phyloP scores from a whole-genome alignment of 345 rosid species.

The Microcos paniculata region DNA sequence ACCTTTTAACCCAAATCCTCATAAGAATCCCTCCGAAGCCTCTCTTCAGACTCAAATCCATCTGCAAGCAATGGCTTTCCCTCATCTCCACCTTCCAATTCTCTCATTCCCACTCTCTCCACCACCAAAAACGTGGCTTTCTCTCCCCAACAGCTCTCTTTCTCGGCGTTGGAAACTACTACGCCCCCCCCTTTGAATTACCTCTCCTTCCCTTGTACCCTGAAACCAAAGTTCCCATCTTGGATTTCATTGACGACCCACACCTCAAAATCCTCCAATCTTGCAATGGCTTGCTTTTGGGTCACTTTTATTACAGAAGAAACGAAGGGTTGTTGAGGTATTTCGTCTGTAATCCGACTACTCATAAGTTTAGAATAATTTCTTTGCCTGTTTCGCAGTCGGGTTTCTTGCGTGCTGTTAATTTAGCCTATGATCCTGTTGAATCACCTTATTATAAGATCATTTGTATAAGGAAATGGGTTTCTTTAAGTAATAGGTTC shows the following conservation, averaged over 20 bases:
- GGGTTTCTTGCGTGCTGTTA: neutral
- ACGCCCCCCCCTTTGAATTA: neutral
- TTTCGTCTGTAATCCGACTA: constrained; percentile 26
- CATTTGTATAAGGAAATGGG: constrained; percentile 1
- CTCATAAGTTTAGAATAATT: constrained; percentile 7
- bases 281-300: constrained; percentile 17
- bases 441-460: constrained; percentile 19
- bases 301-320: neutral
- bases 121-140: constrained; percentile 7
- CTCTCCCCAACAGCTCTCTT: constrained; percentile 12
- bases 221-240: neutral
- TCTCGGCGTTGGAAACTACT: constrained; percentile 2
- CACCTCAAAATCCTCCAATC: constrained; percentile 13
- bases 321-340: neutral
- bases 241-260: constrained; percentile 16
- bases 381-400: neutral
- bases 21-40: constrained; percentile 10
- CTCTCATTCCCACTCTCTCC: neutral
- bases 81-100: constrained; percentile 12
- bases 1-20: constrained; percentile 5
- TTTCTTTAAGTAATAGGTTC: neutral
- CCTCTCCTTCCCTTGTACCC: constrained; percentile 7
- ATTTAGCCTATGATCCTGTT: constrained; percentile 23
- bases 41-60: constrained; percentile 8
- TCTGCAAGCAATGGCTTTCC: constrained; percentile 23